Base-by-base conservation (phyloP, 139 green algal species). In the Asterochloris erici region DNA sequence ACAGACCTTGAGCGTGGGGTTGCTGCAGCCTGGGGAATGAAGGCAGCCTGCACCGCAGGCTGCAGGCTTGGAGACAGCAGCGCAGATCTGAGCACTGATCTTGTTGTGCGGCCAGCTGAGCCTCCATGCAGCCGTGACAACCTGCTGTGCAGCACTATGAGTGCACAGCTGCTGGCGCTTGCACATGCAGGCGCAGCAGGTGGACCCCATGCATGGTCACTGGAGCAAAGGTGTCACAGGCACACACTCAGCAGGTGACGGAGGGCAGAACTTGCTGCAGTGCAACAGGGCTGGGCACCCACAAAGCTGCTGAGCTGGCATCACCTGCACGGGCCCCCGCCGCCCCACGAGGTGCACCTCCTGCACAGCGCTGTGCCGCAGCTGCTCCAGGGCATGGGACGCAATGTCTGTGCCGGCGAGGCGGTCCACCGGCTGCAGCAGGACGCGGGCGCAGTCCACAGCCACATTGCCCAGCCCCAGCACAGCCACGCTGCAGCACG, bases 381-480 rank as follows among this genome's bases (percentile, higher is more conserved):
- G 92, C 83, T 90, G 87, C 54, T 83, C 54, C 79, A 97, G 78
- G 12, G 93, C 92, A 81, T 96, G 89, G 29, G 74, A 75, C 14
- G 95, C 90, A n/a, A 98, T 92, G 88, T 99, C 97, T 0, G 97
- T 98, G 62, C 26, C 47, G 0, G 75, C 84, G 24, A 99, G 85
- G 74, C 90, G 82, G 0, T 91, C 84, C 1, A 83, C 23, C 0
- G 81, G 71, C 60, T 88, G 86, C 79, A 99, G 89, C 86, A 99
- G 90, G 29, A 99, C 79, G 1, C 96, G 91, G 28, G 96, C 96
- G 73, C 94, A 97, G 88, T 99, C 96, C 81, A 99, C 82, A 4
- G 96, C 96, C 12, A 99, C 96, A 83, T 99, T 99, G 75, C 96
- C 94, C 29, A 95, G 83, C 16, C 93, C 93, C 9, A 90, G 84